A percentile compares a stretch with the other conserved stretches of the same genome.
Conservation (phyloP, 1,284 basidiomycete species). For the Cutaneotrichosporon spelunceum region DNA sequence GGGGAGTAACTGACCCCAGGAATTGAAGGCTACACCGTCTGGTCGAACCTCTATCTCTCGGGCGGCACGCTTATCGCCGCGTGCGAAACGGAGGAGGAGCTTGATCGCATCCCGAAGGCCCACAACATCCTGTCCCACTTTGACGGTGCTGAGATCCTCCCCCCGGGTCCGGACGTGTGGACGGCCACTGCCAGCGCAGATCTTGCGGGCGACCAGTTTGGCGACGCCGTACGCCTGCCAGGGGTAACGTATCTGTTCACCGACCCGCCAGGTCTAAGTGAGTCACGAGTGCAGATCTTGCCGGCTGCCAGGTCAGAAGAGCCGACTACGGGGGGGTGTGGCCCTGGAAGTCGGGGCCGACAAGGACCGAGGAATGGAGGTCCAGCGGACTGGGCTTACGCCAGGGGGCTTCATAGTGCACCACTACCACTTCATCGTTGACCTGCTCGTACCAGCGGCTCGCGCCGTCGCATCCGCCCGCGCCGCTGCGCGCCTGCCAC, state of each 20-base stretch:
- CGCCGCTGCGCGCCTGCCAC: not conserved
- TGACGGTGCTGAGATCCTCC: slow-evolving; percentile 11
- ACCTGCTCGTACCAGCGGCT: slow-evolving; percentile 37
- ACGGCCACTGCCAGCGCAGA: slow-evolving; percentile 23
- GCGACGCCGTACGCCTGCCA: slow-evolving; percentile 31
- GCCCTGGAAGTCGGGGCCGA: too few relatives aligned
- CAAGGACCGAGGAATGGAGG: not conserved
- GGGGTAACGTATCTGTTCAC: slow-evolving; percentile 47
- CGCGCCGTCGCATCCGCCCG: slow-evolving; percentile 26
- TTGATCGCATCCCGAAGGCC: slow-evolving; percentile 10
- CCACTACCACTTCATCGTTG: slow-evolving; percentile 32
- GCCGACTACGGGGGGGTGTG: too few relatives aligned
- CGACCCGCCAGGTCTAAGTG: slow-evolving; percentile 39
- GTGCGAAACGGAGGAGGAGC: slow-evolving; percentile 12
- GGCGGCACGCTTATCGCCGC: slow-evolving; percentile 25
- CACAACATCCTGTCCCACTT: slow-evolving; percentile 21
- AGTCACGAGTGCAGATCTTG: too few relatives aligned
- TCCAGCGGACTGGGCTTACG: slow-evolving; percentile 8
- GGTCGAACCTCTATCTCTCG: slow-evolving; percentile 39
- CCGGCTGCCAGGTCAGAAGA: too few relatives aligned
- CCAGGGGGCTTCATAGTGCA: not conserved
- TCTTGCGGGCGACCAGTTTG: slow-evolving; percentile 31
- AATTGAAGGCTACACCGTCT: slow-evolving; percentile 36
- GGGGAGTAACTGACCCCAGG: slow-evolving; percentile 23
- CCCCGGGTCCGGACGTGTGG: slow-evolving; percentile 36